Evolutionary conservation across 305 asterid genomes (phyloP), one percentile per base, ranked within the genome.

Genomic region (Fraxinus velutina): DNA sequence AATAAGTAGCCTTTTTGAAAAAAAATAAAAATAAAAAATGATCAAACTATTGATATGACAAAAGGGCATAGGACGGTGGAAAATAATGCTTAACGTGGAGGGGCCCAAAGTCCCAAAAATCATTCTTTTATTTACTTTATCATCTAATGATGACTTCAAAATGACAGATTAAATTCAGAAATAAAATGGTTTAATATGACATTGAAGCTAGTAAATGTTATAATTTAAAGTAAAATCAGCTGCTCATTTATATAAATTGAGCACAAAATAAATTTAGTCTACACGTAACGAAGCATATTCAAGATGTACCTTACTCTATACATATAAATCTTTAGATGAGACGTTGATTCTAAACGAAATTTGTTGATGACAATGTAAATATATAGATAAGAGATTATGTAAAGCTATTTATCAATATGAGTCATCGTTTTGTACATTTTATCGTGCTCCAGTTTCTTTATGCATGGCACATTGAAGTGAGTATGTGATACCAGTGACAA

Each of bases 71-170:
- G 70, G 80, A 37, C 73, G 78, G 88, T 83, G 84, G 85, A 74
- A 79, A 85, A 73, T 84, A 64, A 10, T 10, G 80, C 76, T 82
- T 77, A 83, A 81, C 68, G 80, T 24, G 50, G 70, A 79, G 83
- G 90, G 80, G 24, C 76, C 88, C 88, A 79, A 50, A 81, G 37
- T 83, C 62, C 76, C 72, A 19, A 66, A 27, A 37, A 79, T 78
- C 76, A 83, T 80, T 78, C 66, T 76, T 81, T 83, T 30, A 79
- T 82, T 32, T 12, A 78, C 83, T 73, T 84, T 36, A 82, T 75
- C 75, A 82, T 66, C 83, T 79, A 82, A 81, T 37, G 10, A 79
- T 52, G 60, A 50, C 81, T 83, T 75, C 32, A 9, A 15, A 50
- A 15, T 15, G 12, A 2, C 27, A 34, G 10, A 24, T 68, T 81